Conservation (phyloP, 495 filamentous ascomycete species). For the Rostrohypoxylon terebratum region DNA sequence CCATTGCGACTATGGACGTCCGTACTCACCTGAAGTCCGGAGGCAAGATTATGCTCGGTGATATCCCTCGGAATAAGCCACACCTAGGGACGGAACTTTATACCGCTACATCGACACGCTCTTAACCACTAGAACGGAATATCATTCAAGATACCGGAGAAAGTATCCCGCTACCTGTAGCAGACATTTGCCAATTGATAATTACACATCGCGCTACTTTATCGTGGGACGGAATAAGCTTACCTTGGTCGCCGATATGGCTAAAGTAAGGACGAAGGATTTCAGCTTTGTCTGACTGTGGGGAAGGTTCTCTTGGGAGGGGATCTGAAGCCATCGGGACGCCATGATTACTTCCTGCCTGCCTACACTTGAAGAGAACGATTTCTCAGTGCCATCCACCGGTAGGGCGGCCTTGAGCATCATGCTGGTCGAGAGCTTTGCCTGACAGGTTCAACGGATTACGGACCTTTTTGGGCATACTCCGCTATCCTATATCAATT, state of each 20-base stretch:
- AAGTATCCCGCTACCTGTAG: slow-evolving; percentile 11
- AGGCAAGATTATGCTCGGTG: slow-evolving; percentile 22
- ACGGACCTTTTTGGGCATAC: slow-evolving; percentile 16
- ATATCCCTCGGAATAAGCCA: slow-evolving; percentile 35
- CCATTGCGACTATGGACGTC: slow-evolving; percentile 40
- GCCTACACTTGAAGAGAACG: slow-evolving; percentile 10
- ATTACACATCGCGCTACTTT: slow-evolving; percentile 30
- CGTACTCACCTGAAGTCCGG: slow-evolving; percentile 43
- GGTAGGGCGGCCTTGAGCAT: slow-evolving; percentile 12
- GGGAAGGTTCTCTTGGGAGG: slow-evolving; percentile 20
- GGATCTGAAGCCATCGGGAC: slow-evolving; percentile 23
- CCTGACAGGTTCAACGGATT: slow-evolving; percentile 25
- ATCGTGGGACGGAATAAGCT: slow-evolving; percentile 26
- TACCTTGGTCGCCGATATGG: slow-evolving; percentile 34
- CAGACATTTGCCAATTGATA: slow-evolving; percentile 28
- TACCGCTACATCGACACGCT: slow-evolving; percentile 23
- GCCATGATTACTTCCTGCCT: slow-evolving; percentile 27
- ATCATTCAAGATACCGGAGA: slow-evolving; percentile 30
- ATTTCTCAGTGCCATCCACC: slow-evolving; percentile 6
- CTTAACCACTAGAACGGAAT: slow-evolving; percentile 16
- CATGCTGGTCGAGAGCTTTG: slow-evolving; percentile 32
- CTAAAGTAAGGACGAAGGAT: slow-evolving; percentile 50
- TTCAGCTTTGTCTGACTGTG: slow-evolving; percentile 27
- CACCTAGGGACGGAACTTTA: slow-evolving; percentile 21
- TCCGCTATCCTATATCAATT: slow-evolving; percentile 23